Conservation (phyloP, 345 rosid genomes). For the Syzygium grande region DNA sequence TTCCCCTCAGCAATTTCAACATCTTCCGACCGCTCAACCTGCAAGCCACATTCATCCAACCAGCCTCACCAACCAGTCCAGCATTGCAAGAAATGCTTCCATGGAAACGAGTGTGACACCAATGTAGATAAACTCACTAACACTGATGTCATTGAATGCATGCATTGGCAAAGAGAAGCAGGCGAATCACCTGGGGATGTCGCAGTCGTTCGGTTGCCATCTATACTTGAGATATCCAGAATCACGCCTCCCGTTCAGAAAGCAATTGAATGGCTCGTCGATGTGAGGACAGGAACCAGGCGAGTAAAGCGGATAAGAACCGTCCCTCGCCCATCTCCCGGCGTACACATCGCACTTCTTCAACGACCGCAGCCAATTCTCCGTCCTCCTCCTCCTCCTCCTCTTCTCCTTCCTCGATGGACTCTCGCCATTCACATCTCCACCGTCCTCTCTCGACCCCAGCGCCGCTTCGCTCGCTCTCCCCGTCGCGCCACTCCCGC, state of each 20-base stretch:
- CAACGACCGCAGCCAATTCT: slow-evolving; percentile 3
- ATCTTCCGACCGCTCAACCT: slow-evolving; percentile 28
- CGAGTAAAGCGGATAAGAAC: slow-evolving; percentile 20
- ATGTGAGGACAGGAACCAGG: slow-evolving; percentile 37
- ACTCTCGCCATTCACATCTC: neutral
- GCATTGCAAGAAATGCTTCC: neutral
- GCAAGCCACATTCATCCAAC: neutral
- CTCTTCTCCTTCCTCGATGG: slow-evolving; percentile 2
- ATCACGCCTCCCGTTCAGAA: slow-evolving; percentile 32
- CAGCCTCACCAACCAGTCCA: neutral
- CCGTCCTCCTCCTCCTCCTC: neutral
- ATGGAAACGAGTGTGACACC: neutral
- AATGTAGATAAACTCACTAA: neutral
- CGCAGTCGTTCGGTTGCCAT: slow-evolving; percentile 38
- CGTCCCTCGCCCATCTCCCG: slow-evolving; percentile 38
- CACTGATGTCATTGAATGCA: neutral
- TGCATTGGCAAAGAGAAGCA: neutral
- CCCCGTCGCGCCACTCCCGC: neutral
- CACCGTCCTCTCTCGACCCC: neutral
- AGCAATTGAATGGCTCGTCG: slow-evolving; percentile 37
- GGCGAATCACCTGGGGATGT: slow-evolving; percentile 27
- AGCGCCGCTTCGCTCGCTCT: neutral
- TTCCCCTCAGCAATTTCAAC: slow-evolving; percentile 33
- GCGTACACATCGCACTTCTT: slow-evolving; percentile 26
- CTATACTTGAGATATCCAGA: slow-evolving; percentile 21